A percentile compares a stretch with the other conserved stretches of the same genome.
Evolutionary conservation across 129 eudicot genomes (phyloP).

Genomic region (Rutidosis leptorrhynchoides): DNA sequence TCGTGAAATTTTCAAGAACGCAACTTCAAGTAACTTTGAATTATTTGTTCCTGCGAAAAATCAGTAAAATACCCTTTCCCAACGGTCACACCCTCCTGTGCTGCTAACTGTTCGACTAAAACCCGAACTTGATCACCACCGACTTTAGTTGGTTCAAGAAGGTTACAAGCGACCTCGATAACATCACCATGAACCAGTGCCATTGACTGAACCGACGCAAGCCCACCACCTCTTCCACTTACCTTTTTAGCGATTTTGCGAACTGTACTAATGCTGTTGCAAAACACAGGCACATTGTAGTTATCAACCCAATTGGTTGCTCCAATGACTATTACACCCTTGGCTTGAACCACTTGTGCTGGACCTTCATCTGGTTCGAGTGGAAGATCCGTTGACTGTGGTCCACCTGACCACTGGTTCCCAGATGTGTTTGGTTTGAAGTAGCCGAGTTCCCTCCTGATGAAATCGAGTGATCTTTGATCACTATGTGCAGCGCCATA

Average conservation of each 20-base stretch:
- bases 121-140: constrained; percentile 63
- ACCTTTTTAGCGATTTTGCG: constrained; percentile 70
- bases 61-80: constrained; percentile 93
- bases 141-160: constrained; percentile 68
- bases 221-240: constrained; percentile 90
- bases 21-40: constrained; percentile 56
- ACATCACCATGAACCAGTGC: constrained; percentile 82
- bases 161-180: constrained; percentile 90
- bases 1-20: constrained; percentile 5
- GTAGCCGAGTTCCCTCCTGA: constrained; percentile 84
- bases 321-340: constrained; percentile 79
- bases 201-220: constrained; percentile 84
- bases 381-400: constrained; percentile 36
- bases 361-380: constrained; percentile 81
- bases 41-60: constrained; percentile 57
- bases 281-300: constrained; percentile 77
- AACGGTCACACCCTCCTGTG: constrained; percentile 61
- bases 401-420: constrained; percentile 77
- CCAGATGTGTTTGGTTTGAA: constrained; percentile 72
- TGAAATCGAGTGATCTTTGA: constrained; percentile 66
- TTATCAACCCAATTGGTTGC: constrained; percentile 89
- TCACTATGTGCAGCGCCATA: constrained; percentile 82
- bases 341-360: constrained; percentile 36
- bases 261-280: constrained; percentile 57
- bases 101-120: constrained; percentile 55